Conservation (phyloP, 306 rosid genomes). For the Glycine latifolia region DNA sequence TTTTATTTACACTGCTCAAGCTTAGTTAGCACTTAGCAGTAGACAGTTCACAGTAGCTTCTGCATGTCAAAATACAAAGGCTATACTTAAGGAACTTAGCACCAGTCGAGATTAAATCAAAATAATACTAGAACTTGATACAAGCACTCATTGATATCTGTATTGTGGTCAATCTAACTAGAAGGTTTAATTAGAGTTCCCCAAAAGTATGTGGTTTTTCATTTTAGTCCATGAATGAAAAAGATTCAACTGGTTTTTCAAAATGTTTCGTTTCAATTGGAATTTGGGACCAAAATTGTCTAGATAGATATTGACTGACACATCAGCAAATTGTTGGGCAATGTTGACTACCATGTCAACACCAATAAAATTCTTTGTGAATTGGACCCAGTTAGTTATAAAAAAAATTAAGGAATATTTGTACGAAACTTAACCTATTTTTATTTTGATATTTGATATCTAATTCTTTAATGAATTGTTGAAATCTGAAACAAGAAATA, state of each 20-base stretch:
- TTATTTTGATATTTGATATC: not conserved
- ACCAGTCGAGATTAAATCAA: conserved; percentile 9
- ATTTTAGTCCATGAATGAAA: not conserved
- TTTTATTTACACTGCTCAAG: no score
- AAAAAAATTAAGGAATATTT: conserved; percentile 18
- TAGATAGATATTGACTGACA: not conserved
- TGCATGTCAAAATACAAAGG: not conserved
- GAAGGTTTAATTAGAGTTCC: not conserved
- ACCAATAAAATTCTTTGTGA: conserved; percentile 7
- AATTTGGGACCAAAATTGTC: conserved; percentile 1
- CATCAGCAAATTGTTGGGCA: conserved; percentile 23
- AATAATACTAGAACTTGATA: conserved; percentile 7
- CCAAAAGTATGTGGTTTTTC: not conserved
- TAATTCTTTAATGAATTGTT: not conserved
- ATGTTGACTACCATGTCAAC: conserved; percentile 15
- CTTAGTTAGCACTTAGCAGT: no score
- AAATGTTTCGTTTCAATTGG: conserved; percentile 14
- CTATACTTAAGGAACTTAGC: conserved; percentile 9
- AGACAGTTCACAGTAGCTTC: no score
- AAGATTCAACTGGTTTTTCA: not conserved
- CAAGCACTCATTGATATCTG: not conserved
- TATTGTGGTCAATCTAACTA: conserved; percentile 8
- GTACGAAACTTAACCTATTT: not conserved
- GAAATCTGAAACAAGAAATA: conserved; percentile 30
- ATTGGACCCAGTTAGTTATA: conserved; percentile 1